Base-by-base conservation (phyloP, 768 basidiomycete species). In the Tubosaeta sp. region DNA sequence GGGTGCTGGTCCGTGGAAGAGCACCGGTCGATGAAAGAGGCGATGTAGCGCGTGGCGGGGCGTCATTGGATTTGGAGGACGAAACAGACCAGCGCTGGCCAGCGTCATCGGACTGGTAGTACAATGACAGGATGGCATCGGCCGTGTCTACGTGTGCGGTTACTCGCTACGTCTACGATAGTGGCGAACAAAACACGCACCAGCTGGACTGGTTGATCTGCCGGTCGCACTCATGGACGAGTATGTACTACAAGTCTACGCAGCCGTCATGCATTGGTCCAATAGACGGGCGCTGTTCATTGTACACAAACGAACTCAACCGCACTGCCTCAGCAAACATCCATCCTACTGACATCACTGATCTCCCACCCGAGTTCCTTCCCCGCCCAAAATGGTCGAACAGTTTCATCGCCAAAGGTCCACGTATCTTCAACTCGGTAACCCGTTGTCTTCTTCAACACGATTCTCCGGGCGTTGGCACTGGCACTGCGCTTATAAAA, bases 301-400 rank as follows among this genome's bases (percentile, higher is more conserved):
- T 39, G 31, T 39, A 53, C 34, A 6, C 29, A 6, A 29, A 66
- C 59, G 32, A 13, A 59, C 57, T 56, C 56, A 54, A 37, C 50
- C 5, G 37, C 65, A 65, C 64, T 39, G 64, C 64, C 60, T 58
- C 60, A 27, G 7, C 29, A 29, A 9, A 4, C 29, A 9, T 38
- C n/a, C 35, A 37, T 6, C 16, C n/a, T 38, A 14, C 55, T 53
- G 54, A 57, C 64, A 50, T 64, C 54, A 48, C 44, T 33, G 51
- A 85, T 75, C 65, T 80, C 76, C 94, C 95, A 98, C 9, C 74
- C 74, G 32, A 98, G 70, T 56, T 79, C 74, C 70, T 83, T 88
- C 12, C 92, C 95, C 9, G 86, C 83, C 88, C 90, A 89, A 72
- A 97, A 95, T 8, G 95, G 91, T 38, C 88, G 78, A 1, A 95